A percentile compares a stretch with the other conserved stretches of the same genome.
phyloP scores from a whole-genome alignment of 805 yeast genomes.

The Candida ovalis region DNA sequence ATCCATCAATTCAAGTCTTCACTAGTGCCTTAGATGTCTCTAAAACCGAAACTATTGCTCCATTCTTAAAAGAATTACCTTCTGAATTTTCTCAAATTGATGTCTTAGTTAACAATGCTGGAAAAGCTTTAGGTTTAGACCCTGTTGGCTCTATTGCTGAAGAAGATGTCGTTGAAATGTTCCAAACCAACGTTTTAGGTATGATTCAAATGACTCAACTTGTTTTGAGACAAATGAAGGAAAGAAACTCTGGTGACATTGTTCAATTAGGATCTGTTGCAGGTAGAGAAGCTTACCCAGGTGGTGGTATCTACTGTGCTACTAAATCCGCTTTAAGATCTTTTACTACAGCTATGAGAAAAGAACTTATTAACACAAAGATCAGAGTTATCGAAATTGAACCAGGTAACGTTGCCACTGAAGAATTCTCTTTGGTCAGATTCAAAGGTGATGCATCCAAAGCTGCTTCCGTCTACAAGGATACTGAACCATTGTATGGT shows the following conservation, averaged over 20 bases:
- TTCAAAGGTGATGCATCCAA: conserved; percentile 56
- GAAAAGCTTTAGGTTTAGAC: conserved; percentile 77
- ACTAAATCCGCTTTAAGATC: conserved; percentile 70
- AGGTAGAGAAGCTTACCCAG: conserved; percentile 75
- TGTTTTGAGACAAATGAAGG: conserved; percentile 65
- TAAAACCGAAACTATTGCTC: conserved; percentile 43
- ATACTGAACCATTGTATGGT: conserved; percentile 66
- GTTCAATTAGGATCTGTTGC: conserved; percentile 76
- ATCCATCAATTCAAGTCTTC: conserved; percentile 32
- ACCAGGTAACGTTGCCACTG: conserved; percentile 77
- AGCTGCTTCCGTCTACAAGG: conserved; percentile 64
- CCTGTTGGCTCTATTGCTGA: conserved; percentile 63
- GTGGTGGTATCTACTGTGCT: conserved; percentile 76
- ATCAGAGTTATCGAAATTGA: conserved; percentile 71
- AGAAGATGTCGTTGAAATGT: conserved; percentile 70
- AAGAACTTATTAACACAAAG: conserved; percentile 48
- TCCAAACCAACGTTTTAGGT: conserved; percentile 84
- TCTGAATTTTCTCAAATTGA: conserved; percentile 55
- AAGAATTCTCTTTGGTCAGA: conserved; percentile 62
- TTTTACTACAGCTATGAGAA: conserved; percentile 62
- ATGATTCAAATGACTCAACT: conserved; percentile 81
- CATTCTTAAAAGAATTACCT: conserved; percentile 41
- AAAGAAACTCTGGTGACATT: conserved; percentile 67
- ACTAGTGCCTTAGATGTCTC: conserved; percentile 38
- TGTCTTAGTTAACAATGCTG: conserved; percentile 69